Percentiles rank a stretch among this genome's conserved stretches.
Conservation (phyloP, 1,284 basidiomycete species). For the Pseudozyma hubeiensis region DNA sequence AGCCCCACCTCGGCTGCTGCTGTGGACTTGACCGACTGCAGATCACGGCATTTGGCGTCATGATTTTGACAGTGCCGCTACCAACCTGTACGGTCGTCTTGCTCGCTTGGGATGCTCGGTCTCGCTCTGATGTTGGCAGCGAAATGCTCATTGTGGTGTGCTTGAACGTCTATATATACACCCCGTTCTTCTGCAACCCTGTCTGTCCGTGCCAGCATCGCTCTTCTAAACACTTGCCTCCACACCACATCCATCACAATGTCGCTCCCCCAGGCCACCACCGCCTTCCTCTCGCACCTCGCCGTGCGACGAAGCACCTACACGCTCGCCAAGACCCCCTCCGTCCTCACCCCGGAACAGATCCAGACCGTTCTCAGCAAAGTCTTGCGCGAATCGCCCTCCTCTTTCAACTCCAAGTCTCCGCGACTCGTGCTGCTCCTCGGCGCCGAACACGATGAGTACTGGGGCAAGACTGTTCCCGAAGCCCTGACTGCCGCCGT, state of each 20-base stretch:
- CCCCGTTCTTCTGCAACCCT: too few species aligned
- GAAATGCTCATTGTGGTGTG: too few species aligned
- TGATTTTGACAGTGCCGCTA: not conserved
- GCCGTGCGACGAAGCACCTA: conserved; percentile 70
- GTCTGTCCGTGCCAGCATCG: not conserved
- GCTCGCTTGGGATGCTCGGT: not conserved
- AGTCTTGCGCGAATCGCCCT: conserved; percentile 70
- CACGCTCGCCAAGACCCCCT: conserved; percentile 68
- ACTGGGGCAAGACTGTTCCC: conserved; percentile 70
- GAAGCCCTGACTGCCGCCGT: conserved; percentile 40
- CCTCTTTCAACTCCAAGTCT: conserved; percentile 71
- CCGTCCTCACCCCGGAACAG: conserved; percentile 68
- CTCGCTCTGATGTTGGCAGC: too few species aligned
- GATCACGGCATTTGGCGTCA: not conserved
- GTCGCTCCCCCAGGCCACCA: conserved; percentile 29
- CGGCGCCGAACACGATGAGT: conserved; percentile 69
- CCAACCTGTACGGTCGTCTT: not conserved
- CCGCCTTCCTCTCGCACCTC: conserved; percentile 51
- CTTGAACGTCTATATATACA: too few species aligned
- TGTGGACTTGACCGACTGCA: not conserved
- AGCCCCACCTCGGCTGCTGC: too few species aligned
- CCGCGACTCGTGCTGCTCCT: conserved; percentile 71
- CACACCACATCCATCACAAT: conserved; percentile 9
- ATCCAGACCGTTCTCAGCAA: conserved; percentile 70
- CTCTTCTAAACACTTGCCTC: not conserved